Evolutionary conservation across 108 stramenopile species (phyloP).

Genomic region (Discostella pseudostelligera): DNA sequence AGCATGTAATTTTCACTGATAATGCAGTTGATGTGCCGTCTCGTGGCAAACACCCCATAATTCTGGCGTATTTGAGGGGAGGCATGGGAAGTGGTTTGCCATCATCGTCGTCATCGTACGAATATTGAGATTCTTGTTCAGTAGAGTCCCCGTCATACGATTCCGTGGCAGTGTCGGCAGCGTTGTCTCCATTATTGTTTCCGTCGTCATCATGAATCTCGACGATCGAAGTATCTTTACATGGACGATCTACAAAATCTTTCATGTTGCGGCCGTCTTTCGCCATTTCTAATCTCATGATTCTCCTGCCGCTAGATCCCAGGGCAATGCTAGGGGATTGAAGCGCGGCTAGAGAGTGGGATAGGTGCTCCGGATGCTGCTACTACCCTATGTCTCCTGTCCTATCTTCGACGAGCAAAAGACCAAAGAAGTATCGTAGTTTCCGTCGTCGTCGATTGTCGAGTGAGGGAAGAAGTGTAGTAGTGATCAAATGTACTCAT

Average conservation of each 20-base stretch:
- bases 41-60: slow-evolving; percentile 36
- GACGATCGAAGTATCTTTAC: not conserved
- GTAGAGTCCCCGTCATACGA: slow-evolving; percentile 8
- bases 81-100: slow-evolving; percentile 33
- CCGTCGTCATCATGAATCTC: slow-evolving; percentile 5
- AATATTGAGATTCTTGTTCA: slow-evolving; percentile 27
- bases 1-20: slow-evolving; percentile 25
- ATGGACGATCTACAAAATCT: not conserved
- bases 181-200: not conserved
- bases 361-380: too few species aligned
- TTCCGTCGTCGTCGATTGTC: too few species aligned
- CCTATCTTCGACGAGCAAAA: too few species aligned
- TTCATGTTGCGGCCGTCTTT: not conserved
- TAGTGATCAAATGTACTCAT: not conserved
- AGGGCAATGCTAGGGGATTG: too few species aligned
- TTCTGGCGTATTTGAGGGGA: slow-evolving; percentile 36
- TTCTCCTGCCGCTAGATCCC: not conserved
- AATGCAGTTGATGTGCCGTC: slow-evolving; percentile 8
- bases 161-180: slow-evolving; percentile 25
- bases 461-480: not conserved
- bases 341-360: too few species aligned
- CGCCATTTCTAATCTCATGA: not conserved
- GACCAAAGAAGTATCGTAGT: too few species aligned
- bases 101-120: slow-evolving; percentile 27
- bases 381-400: too few species aligned